phyloP scores from a whole-genome alignment of 2,329 filamentous ascomycete genomes.

The Paecilomyces fulvus region DNA sequence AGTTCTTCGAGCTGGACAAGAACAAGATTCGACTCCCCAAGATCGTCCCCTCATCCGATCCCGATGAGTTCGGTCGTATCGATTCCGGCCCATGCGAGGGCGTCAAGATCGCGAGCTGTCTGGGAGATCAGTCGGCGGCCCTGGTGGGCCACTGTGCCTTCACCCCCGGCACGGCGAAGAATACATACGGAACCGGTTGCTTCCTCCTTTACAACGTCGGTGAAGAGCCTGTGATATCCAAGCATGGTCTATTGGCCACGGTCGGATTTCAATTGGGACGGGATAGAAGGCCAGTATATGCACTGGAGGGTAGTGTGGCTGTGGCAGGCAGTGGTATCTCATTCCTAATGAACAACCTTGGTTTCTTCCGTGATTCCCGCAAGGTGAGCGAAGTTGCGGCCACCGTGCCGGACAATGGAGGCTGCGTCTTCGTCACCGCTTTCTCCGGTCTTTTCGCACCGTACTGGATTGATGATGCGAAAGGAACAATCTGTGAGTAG shows the following conservation, averaged over 20 bases:
- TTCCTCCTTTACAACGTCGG: conserved; percentile 88
- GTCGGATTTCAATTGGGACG: conserved; percentile 78
- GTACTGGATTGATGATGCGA: conserved; percentile 90
- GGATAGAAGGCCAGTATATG: conserved; percentile 61
- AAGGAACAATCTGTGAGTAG: conserved; percentile 68
- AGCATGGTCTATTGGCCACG: conserved; percentile 73
- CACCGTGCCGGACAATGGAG: conserved; percentile 66
- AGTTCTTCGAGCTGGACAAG: conserved; percentile 70
- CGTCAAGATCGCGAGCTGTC: conserved; percentile 67
- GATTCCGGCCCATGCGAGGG: conserved; percentile 59
- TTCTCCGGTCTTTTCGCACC: conserved; percentile 87
- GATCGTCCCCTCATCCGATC: conserved; percentile 73
- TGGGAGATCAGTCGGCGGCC: conserved; percentile 80
- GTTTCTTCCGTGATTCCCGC: conserved; percentile 52
- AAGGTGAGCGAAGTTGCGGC: conserved; percentile 58
- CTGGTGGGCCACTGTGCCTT: conserved; percentile 82
- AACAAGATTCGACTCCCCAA: conserved; percentile 68
- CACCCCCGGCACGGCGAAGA: conserved; percentile 73
- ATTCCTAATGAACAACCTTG: conserved; percentile 60
- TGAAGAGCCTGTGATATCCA: conserved; percentile 74
- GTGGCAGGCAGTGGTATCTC: conserved; percentile 75
- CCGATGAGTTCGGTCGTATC: conserved; percentile 62
- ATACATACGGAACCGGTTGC: conserved; percentile 84
- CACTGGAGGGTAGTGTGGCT: conserved; percentile 74
- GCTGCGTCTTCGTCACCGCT: conserved; percentile 78